phyloP scores from a whole-genome alignment of 208 protist species.

The Strigomonas galati region DNA sequence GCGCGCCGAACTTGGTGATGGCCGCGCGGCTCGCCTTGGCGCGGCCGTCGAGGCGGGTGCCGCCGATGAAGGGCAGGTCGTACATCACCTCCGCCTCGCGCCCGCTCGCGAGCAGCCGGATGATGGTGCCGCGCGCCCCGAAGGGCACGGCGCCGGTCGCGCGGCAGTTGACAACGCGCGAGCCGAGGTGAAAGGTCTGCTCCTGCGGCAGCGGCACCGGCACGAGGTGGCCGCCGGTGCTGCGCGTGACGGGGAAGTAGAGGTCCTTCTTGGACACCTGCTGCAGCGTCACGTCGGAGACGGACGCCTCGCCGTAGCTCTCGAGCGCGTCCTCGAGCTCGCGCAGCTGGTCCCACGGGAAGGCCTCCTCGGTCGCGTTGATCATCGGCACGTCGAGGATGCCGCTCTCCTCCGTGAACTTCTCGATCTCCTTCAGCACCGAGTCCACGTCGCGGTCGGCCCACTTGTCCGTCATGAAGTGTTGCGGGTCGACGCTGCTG shows the following conservation, averaged over 20 bases:
- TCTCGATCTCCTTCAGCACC: slow-evolving; percentile 70
- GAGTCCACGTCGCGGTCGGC: slow-evolving; percentile 48
- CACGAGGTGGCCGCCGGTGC: slow-evolving; percentile 56
- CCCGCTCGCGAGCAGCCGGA: slow-evolving; percentile 73
- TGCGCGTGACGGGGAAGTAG: slow-evolving; percentile 77
- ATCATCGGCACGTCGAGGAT: slow-evolving; percentile 70
- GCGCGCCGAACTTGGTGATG: slow-evolving; percentile 58
- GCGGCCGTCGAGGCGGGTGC: slow-evolving; percentile 68
- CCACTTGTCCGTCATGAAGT: slow-evolving; percentile 76
- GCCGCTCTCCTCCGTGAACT: slow-evolving; percentile 48
- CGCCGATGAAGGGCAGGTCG: slow-evolving; percentile 80
- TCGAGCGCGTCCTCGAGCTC: slow-evolving; percentile 65
- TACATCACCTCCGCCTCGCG: slow-evolving; percentile 86
- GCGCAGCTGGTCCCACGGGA: slow-evolving; percentile 47
- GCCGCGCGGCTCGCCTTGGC: slow-evolving; percentile 62
- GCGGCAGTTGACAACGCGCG: slow-evolving; percentile 84
- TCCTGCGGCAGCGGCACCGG: slow-evolving; percentile 72
- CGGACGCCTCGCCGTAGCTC: slow-evolving; percentile 18
- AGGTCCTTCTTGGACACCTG: slow-evolving; percentile 56
- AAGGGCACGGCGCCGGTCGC: slow-evolving; percentile 76
- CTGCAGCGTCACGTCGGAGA: slow-evolving; percentile 36
- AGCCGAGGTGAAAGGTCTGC: slow-evolving; percentile 66
- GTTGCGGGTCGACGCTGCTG: slow-evolving; percentile 58
- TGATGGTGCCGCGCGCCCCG: slow-evolving; percentile 72
- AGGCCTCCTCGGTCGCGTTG: slow-evolving; percentile 66